These are phyloP conservation scores for Candida sp. DNA, from an alignment of 1,139 yeast genomes.

Conservation along the genomic window DNA sequence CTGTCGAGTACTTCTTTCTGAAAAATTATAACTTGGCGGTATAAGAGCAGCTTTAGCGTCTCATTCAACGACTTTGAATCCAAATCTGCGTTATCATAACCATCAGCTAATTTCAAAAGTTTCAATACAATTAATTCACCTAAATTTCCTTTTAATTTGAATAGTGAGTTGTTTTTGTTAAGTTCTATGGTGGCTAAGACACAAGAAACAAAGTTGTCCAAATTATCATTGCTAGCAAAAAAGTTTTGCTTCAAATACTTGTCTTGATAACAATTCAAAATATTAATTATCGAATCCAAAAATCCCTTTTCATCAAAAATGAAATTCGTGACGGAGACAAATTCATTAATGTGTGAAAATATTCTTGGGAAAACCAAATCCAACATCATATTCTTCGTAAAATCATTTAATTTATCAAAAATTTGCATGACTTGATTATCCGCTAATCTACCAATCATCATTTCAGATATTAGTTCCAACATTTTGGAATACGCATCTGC, in stretches of 20 bases:
- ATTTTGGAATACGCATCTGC: conserved; percentile 20
- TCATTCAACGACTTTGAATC: conserved; percentile 14
- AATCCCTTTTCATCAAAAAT: conserved; percentile 34
- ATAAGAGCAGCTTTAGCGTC: conserved; percentile 31
- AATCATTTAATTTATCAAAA: conserved; percentile 18
- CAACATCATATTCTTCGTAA: conserved; percentile 26
- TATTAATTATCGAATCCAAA: conserved; percentile 21
- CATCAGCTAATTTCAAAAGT: conserved; percentile 18
- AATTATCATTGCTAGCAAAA: conserved; percentile 19
- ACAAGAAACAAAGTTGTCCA: conserved; percentile 26
- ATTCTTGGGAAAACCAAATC: conserved; percentile 36
- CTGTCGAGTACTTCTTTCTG: conserved; percentile 26
- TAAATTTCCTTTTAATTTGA: conserved; percentile 19
- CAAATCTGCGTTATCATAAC: conserved; percentile 5
- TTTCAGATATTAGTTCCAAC: conserved; percentile 20
- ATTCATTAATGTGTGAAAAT: conserved; percentile 34
- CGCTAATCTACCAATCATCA: conserved; percentile 28
- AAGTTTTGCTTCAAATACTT: conserved; percentile 25
- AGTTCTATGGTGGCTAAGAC: conserved; percentile 32
- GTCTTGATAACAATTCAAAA: conserved; percentile 19
- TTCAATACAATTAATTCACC: conserved; percentile 28
- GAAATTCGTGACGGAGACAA: conserved; percentile 30
- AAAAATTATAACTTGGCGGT: conserved; percentile 42
- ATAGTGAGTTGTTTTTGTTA: conserved; percentile 12
- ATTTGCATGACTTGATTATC: conserved; percentile 19